These are phyloP conservation scores for Panicum hallii DNA, from an alignment of 202 grass and related monocot genomes.

Conservation along the genomic window DNA sequence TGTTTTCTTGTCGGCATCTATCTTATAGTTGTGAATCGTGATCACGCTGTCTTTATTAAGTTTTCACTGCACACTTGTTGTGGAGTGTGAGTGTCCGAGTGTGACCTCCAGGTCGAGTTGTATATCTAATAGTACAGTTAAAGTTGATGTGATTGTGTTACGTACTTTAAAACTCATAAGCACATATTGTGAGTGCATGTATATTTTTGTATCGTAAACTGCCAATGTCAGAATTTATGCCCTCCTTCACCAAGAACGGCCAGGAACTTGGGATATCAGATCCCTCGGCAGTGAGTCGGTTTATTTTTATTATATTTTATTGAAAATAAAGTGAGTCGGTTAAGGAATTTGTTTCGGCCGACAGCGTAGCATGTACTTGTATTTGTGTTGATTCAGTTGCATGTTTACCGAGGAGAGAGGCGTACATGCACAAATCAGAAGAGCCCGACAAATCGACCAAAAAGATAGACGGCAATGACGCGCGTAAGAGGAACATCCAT, in stretches of 20 bases:
- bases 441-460: background rate
- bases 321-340: background rate
- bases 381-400: background rate
- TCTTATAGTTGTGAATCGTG: constrained; percentile 1
- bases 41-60: background rate
- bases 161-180: background rate
- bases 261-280: background rate
- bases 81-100: background rate
- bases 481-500: background rate
- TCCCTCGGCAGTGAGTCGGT: background rate
- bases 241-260: background rate
- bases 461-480: background rate
- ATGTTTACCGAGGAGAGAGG: background rate
- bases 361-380: background rate
- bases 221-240: background rate
- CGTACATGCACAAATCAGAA: background rate
- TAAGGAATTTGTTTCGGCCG: background rate
- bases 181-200: background rate
- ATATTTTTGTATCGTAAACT: background rate
- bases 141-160: background rate
- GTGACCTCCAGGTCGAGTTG: background rate
- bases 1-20: background rate
- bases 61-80: background rate
- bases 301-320: no score
- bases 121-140: background rate